Evolutionary conservation across 2,329 filamentous ascomycete species (phyloP), one percentile per base, ranked within the genome.

Genomic region (Magnaporthiopsis rhizophila): DNA sequence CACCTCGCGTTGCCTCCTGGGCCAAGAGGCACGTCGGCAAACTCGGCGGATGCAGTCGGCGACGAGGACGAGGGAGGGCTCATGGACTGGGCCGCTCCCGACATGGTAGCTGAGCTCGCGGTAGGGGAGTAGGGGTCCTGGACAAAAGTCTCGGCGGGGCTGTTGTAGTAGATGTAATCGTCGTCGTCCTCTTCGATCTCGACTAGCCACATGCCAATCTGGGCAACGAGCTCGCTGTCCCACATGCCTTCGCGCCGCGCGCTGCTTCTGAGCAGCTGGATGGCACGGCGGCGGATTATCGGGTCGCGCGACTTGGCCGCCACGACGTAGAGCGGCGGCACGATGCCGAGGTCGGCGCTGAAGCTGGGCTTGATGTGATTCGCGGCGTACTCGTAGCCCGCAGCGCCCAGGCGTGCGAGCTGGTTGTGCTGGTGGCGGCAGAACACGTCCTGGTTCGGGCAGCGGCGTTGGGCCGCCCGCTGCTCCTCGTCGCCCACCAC

Each of bases 231-330:
- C 67, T 84, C 81, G 69, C 83, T 87, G 69, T 90, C 87, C 87
- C 87, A 90, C 80, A 89, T 86, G 28, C 85, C 87, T 73, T 90
- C 88, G 61, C 86, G 78, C 59, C 86, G 79, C 9, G 85, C 82
- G 69, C 83, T 86, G 68, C 80, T 84, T 62, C 80, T 78, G 64
- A 90, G 74, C 53, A 90, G 73, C 71, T 84, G 79, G 58, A 89
- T 86, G 9, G 87, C 87, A 67, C 84, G 82, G 24, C 85, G 78
- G 26, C 87, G 81, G 45, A 83, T 78, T 1, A 75, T 68, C 0
- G 81, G 80, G 66, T 88, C 82, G 13, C 86, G 81, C 69, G 86
- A 89, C 70, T 88, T 88, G 8, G 84, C 88, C 8, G 84, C 86
- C n/a, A 86, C 83, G 6, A 88, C 80, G 67, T 86, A 89, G 0